Conservation (phyloP, 73 alveolate genomes). For the Paramecium pentaurelia region DNA sequence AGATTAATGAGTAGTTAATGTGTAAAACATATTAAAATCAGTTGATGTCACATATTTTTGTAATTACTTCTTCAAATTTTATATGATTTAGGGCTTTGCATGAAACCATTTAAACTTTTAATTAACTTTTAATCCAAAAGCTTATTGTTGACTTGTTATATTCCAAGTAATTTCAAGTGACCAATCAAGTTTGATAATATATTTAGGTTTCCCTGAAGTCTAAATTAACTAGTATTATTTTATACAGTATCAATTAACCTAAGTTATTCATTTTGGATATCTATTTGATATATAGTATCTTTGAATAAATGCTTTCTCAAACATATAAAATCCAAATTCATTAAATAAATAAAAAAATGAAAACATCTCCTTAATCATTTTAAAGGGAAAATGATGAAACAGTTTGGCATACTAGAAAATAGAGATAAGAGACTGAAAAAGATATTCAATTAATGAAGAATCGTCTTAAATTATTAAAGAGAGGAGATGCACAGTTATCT, state of each 20-base stretch:
- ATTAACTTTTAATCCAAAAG: neutral
- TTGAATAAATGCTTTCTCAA: neutral
- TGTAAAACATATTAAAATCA: neutral
- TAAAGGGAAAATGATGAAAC: constrained; percentile 28
- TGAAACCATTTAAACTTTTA: constrained; percentile 20
- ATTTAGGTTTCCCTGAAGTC: neutral
- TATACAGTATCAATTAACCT: neutral
- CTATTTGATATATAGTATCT: neutral
- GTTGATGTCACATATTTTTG: neutral
- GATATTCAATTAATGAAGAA: constrained; percentile 13
- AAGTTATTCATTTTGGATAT: neutral
- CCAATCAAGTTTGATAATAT: neutral
- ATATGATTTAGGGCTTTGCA: neutral
- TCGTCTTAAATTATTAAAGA: neutral
- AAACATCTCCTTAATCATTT: constrained; percentile 22
- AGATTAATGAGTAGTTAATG: neutral
- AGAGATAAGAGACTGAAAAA: constrained; percentile 7
- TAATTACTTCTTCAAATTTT: neutral
- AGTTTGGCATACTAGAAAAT: constrained; percentile 32
- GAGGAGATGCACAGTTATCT: constrained; percentile 1
- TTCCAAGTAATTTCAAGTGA: neutral
- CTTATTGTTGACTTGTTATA: neutral
- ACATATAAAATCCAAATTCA: neutral
- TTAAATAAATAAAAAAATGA: neutral
- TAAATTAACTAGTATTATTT: neutral